Base-by-base conservation (phyloP, 768 basidiomycete species). In the Lyophyllum shimeji region DNA sequence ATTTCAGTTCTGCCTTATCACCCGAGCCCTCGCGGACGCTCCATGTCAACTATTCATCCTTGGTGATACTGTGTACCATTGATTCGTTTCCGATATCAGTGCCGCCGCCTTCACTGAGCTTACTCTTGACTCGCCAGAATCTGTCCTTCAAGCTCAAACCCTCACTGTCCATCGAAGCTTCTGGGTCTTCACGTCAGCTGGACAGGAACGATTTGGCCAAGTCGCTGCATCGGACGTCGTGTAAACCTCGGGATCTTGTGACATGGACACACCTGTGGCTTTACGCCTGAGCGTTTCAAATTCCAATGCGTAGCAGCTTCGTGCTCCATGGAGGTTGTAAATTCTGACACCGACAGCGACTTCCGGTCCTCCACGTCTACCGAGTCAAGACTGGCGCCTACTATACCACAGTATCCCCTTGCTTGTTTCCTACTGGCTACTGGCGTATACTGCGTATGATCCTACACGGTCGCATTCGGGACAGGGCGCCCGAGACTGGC, bases 21-120 rank as follows among this genome's bases (percentile, higher is more conserved):
- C 27, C 15, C 34, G 29, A 43, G 24, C 21, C 51, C 31, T n/a
- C n/a, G n/a, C 34, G 51, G 51, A 52, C 44, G 29, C 29, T 45
- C n/a, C 8, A n/a, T 33, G 31, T 52, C 45, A 43, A 29, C 18
- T 52, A 44, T 44, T 52, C 42, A 27, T 52, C 33, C 50, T 44
- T 46, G 51, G 31, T 46, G 51, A 21, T 45, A 20, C 18, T 37
- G 37, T 50, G 37, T 50, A n/a, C 24, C 48, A 34, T 37, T 37
- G 46, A 47, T 47, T 17, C n/a, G 39, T 40, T 40, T 15, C 39
- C 39, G 39, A 40, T 40, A 40, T 18, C 15, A 6, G 39, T n/a
- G 39, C 39, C 31, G 7, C 44, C 21, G 44, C 20, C 25, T 45
- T 23, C 23, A 45, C 15, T 44, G 18, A 44, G 43, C 23, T 24